Evolutionary conservation across 495 filamentous ascomycete genomes (phyloP), one percentile per base, ranked within the genome.

Genomic region (Penicillium odoratum): DNA sequence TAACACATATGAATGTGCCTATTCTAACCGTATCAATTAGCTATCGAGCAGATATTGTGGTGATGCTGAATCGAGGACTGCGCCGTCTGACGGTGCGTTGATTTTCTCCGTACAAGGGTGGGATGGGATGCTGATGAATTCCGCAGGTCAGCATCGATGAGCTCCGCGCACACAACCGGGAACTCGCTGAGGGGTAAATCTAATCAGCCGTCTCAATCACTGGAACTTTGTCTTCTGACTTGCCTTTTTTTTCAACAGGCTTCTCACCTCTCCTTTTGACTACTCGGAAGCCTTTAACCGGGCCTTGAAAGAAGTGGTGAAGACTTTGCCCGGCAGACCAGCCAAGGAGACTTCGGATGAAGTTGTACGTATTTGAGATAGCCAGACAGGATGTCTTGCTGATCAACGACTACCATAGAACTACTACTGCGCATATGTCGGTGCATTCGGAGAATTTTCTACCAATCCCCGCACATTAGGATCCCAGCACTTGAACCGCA

Each of bases 401-500:
- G 1, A 46, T 16, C 7, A 33, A 72, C 45, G 21, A 13, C 3
- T 13, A 26, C 1, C n/a, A 51, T 43, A 85, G 83, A 76, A 89
- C 60, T 98, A 96, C 75, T 98, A 99, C 69, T 96, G 92, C 59
- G 95, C 95, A 26, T 96, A 90, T 72, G 83, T 92, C 52, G 94
- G 94, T 58, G 94, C 91, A 63, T 98, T 99, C 67, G 94, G 94
- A 54, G 90, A 97, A 69, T 92, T 88, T 68, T 83, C 92, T 43
- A 96, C 92, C 83, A 99, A 97, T 68, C 94, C 94, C 48, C 85
- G 94, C 64, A 98, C 94, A 5, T 73, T 99, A 18, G 88, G 90
- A 43, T 96, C 93, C 1, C 79, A 81, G 33, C 91, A 93, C 66
- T 81, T 99, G 53, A 98, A 98, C 71, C 90, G 86, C 60, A 97